Conservation (phyloP, 441 rosid genomes). For the Erodium trifolium region DNA sequence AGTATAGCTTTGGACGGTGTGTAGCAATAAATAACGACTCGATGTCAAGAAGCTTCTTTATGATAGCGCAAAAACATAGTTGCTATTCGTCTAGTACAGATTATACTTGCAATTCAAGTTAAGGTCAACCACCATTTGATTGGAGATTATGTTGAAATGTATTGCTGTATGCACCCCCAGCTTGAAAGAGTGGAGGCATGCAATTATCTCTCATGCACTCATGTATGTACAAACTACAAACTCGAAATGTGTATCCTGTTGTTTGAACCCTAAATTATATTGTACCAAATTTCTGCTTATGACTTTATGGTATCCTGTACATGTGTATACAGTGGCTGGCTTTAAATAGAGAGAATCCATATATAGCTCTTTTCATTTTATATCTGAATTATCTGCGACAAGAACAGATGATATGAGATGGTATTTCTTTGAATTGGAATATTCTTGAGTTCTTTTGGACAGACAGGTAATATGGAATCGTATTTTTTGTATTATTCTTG, state of each 20-base stretch:
- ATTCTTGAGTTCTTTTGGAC: background rate
- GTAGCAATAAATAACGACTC: slow-evolving; percentile 14
- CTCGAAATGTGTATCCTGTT: background rate
- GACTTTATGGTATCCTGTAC: background rate
- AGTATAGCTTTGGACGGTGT: slow-evolving; percentile 20
- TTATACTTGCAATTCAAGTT: slow-evolving; percentile 6
- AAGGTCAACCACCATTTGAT: background rate
- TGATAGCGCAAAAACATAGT: background rate
- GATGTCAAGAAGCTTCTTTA: background rate
- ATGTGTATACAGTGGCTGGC: background rate
- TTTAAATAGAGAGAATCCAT: background rate
- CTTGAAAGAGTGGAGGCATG: background rate
- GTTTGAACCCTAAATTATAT: background rate
- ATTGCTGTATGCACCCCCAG: background rate
- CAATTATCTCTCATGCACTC: background rate
- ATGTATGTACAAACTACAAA: background rate
- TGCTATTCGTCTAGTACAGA: background rate
- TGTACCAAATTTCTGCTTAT: background rate
- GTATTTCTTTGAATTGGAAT: background rate
- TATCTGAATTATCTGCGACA: background rate
- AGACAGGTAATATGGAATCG: background rate
- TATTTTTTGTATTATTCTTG: background rate
- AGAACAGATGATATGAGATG: background rate
- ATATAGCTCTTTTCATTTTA: background rate
- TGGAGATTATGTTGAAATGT: slow-evolving; percentile 1